Conservation (phyloP, 306 rosid species). For the Lotus japonicus region DNA sequence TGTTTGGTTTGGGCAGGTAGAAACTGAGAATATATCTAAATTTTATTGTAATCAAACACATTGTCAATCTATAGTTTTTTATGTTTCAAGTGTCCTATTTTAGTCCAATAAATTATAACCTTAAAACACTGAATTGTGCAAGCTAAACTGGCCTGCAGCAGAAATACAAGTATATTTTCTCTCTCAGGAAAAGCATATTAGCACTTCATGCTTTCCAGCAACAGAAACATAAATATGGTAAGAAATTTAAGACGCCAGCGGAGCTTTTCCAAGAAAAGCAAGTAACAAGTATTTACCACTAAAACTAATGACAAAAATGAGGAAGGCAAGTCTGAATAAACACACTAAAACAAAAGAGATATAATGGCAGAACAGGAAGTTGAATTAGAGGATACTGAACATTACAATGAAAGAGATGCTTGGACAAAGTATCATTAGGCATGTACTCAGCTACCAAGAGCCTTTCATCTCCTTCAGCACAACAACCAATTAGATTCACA, state of each 20-base stretch:
- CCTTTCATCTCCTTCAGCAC: constrained; percentile 78
- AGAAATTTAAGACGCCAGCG: background rate
- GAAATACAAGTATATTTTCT: background rate
- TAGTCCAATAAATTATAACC: background rate
- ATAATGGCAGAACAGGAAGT: background rate
- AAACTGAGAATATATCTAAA: background rate
- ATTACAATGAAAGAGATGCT: constrained; percentile 80
- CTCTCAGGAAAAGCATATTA: background rate
- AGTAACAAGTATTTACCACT: background rate
- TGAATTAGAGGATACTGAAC: constrained; percentile 12
- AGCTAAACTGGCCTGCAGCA: background rate
- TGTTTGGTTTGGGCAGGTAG: background rate
- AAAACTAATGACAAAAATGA: constrained; percentile 1
- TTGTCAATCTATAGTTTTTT: background rate
- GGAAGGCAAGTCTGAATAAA: background rate
- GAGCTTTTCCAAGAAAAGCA: constrained; percentile 3
- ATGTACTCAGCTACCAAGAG: constrained; percentile 81
- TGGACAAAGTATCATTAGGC: constrained; percentile 77
- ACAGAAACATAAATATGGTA: background rate
- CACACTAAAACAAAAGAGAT: constrained; percentile 8
- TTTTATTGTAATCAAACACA: background rate
- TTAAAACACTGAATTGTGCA: background rate
- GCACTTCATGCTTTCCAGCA: background rate
- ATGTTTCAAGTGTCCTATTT: background rate
- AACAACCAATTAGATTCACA: constrained; percentile 78